Conservation (phyloP, 2,329 filamentous ascomycete genomes). For the Nigrospora oryzae region DNA sequence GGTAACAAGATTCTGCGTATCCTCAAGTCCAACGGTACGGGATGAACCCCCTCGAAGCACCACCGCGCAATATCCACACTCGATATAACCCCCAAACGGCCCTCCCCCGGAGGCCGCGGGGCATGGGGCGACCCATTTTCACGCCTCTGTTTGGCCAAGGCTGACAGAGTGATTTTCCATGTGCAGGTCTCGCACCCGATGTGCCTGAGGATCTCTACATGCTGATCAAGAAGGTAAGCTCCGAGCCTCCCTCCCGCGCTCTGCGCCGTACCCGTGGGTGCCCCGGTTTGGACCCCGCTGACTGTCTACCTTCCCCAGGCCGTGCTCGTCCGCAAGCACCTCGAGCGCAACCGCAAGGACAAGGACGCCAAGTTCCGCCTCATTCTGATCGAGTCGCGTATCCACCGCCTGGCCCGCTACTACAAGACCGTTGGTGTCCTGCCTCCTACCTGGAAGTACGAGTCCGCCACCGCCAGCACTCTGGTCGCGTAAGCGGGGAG, state of each 20-base stretch:
- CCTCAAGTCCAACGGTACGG: slow-evolving; percentile 93
- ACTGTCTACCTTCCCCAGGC: slow-evolving; percentile 46
- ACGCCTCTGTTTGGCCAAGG: slow-evolving; percentile 84
- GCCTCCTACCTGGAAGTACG: slow-evolving; percentile 97
- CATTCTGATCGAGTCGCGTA: slow-evolving; percentile 99
- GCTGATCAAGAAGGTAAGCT: slow-evolving; percentile 96
- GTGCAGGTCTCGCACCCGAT: slow-evolving; percentile 93
- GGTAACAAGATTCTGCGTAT: slow-evolving; percentile 99
- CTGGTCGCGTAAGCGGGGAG: slow-evolving; percentile 68
- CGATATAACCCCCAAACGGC: slow-evolving; percentile 2
- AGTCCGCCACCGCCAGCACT: slow-evolving; percentile 92
- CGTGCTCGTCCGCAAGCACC: slow-evolving; percentile 98
- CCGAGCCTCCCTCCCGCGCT: not conserved
- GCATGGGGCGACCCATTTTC: too few relatives aligned
- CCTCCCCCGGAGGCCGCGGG: not conserved
- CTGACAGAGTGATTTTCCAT: slow-evolving; percentile 76
- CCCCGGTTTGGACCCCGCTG: slow-evolving; percentile 6
- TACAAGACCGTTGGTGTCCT: slow-evolving; percentile 91
- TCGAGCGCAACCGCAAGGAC: slow-evolving; percentile 99
- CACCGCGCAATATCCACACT: slow-evolving; percentile 8
- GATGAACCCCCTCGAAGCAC: slow-evolving; percentile 24
- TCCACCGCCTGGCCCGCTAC: slow-evolving; percentile 98
- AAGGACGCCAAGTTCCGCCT: slow-evolving; percentile 99
- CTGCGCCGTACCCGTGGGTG: too few relatives aligned
- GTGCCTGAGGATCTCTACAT: slow-evolving; percentile 99